phyloP scores from a whole-genome alignment of 2,329 filamentous ascomycete genomes.

The Trichoderma asperellum region DNA sequence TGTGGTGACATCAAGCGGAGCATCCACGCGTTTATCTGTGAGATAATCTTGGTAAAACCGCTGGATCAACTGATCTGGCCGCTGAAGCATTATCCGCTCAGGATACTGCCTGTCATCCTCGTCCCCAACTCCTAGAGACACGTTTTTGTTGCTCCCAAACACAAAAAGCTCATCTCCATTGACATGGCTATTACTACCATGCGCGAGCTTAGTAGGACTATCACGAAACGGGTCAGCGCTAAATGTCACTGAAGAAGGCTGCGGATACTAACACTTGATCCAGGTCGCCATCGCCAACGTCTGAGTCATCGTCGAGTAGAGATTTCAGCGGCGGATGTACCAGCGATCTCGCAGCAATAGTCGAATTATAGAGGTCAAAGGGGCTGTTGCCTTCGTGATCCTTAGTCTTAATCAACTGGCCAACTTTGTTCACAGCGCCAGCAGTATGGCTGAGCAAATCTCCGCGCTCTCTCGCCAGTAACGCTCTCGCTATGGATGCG shows the following conservation, averaged over 20 bases:
- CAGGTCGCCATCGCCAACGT: slow-evolving; percentile 53
- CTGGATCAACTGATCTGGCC: slow-evolving; percentile 76
- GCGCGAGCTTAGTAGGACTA: neutral
- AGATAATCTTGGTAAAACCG: slow-evolving; percentile 73
- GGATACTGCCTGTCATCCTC: slow-evolving; percentile 93
- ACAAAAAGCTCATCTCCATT: slow-evolving; percentile 84
- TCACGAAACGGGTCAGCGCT: neutral
- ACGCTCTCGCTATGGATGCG: slow-evolving; percentile 78
- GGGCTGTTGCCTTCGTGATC: slow-evolving; percentile 94
- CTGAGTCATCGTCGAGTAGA: slow-evolving; percentile 56
- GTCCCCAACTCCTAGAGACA: slow-evolving; percentile 91
- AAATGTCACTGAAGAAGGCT: neutral
- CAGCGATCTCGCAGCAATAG: slow-evolving; percentile 77
- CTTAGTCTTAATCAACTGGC: slow-evolving; percentile 88
- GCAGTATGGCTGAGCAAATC: slow-evolving; percentile 64
- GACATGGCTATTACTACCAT: slow-evolving; percentile 28
- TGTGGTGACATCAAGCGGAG: slow-evolving; percentile 35
- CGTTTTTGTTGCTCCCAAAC: slow-evolving; percentile 95
- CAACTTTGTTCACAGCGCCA: slow-evolving; percentile 63
- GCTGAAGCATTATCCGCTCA: slow-evolving; percentile 75
- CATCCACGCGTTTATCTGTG: slow-evolving; percentile 48
- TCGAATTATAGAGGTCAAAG: slow-evolving; percentile 88
- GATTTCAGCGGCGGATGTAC: slow-evolving; percentile 53
- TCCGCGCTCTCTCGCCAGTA: slow-evolving; percentile 76
- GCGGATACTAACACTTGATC: slow-evolving; percentile 38